phyloP scores from a whole-genome alignment of 306 rosid genomes.

The Nissolia schottii region DNA sequence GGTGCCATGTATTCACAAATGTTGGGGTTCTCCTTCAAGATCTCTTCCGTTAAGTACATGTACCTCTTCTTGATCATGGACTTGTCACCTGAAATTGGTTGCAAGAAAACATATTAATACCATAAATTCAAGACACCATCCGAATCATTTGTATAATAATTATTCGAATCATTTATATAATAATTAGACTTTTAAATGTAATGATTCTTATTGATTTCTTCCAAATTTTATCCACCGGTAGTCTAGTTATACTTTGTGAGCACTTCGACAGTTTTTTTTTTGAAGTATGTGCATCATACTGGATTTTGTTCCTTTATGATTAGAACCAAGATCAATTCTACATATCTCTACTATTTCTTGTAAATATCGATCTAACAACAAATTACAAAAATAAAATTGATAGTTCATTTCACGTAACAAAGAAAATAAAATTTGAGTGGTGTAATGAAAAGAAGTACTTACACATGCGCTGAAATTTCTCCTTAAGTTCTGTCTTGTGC shows the following conservation, averaged over 20 bases:
- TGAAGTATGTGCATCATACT: no score
- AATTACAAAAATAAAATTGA: no score
- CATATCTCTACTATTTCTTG: background rate
- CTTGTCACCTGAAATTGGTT: slow-evolving; percentile 38
- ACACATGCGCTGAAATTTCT: slow-evolving; percentile 32
- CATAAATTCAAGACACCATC: no score
- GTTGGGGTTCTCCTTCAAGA: slow-evolving; percentile 27
- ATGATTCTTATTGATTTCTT: background rate
- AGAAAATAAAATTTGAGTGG: background rate
- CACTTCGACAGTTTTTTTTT: no score
- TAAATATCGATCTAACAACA: background rate
- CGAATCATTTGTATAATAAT: no score
- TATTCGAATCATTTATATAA: no score
- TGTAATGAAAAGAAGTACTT: background rate
- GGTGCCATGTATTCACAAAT: slow-evolving; percentile 61
- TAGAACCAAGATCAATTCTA: background rate
- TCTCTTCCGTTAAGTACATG: slow-evolving; percentile 17
- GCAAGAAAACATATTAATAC: background rate
- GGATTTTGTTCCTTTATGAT: background rate
- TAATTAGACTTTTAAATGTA: no score
- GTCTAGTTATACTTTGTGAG: no score
- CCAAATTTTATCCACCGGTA: no score
- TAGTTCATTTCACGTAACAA: no score
- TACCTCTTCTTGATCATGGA: slow-evolving; percentile 35
- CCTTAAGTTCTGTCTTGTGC: slow-evolving; percentile 23